Evolutionary conservation across 208 protist species (phyloP), one percentile per base, ranked within the genome.

Genomic region (Crithidia thermophila): DNA sequence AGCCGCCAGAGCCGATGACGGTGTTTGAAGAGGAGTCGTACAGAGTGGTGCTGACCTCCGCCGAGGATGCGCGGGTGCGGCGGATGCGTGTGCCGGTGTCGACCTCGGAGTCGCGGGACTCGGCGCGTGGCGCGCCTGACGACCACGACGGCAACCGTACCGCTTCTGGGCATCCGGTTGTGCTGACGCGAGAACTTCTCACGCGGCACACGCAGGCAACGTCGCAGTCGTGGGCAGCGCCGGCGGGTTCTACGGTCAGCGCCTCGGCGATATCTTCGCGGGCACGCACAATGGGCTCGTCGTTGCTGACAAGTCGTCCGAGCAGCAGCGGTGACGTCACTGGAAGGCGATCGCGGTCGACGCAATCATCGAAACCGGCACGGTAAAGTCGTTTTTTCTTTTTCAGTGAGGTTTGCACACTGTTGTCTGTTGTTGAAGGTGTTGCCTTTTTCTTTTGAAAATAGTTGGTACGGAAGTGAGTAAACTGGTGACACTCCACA

Each of bases 21-120:
- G 69, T 69, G 1, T 75, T 75, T 36, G 69, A 75, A n/a, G 69
- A 75, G 6, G 61, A 75, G 28, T 64, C 53, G 55, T 75, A 75
- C 46, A 60, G 69, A 21, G 56, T 75, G 14, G 61, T 55, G 6
- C 55, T 75, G 16, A 14, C 56, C 8, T 75, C 69, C 3, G 27
- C 30, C 2, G 60, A 28, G 55, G 69, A 68, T 14, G 34, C 50
- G 39, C 34, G 20, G 8, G 4, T 23, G 14, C 37, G 49, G 3
- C 34, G 21, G 61, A 0, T 2, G 10, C 60, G 23, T 0, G 30
- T 10, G 31, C 31, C 43, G 1, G 13, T 16, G 16, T 49, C 43
- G 43, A 16, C 36, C 8, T 4, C 0, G 10, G 31, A 33, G 42
- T 18, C 25, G 18, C 56, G 39, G 2, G 57, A 49, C n/a, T 21